phyloP scores from a whole-genome alignment of 768 basidiomycete genomes.

The Phylloporus scabripes region DNA sequence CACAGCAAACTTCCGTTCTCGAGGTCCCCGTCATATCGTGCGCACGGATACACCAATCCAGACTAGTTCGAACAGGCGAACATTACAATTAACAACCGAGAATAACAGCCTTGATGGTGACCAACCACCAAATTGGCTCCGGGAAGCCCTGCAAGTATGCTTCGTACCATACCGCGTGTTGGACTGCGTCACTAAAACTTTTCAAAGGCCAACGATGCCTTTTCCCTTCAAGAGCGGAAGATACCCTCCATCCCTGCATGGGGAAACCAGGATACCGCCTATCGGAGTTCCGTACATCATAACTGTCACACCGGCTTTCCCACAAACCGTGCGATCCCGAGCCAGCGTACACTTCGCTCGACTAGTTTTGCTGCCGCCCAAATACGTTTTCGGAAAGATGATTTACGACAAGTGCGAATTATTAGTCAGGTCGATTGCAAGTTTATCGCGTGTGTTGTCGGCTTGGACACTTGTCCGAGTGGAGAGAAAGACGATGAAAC shows the following conservation, averaged over 20 bases:
- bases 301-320: slow-evolving; percentile 12
- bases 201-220: slow-evolving; percentile 52
- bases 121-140: slow-evolving; percentile 58
- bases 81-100: background rate
- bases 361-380: slow-evolving; percentile 18
- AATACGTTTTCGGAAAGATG: slow-evolving; percentile 43
- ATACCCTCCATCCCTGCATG: slow-evolving; percentile 36
- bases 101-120: slow-evolving; percentile 10
- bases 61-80: slow-evolving; percentile 8
- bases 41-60: slow-evolving; percentile 6
- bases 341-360: slow-evolving; percentile 8
- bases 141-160: slow-evolving; percentile 51
- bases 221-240: slow-evolving; percentile 41
- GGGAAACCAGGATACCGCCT: slow-evolving; percentile 9
- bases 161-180: slow-evolving; percentile 6
- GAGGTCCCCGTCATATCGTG: slow-evolving; percentile 13
- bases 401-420: slow-evolving; percentile 53
- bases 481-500: slow-evolving; percentile 12
- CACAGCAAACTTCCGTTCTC: slow-evolving; percentile 61
- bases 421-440: slow-evolving; percentile 88
- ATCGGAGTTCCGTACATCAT: slow-evolving; percentile 7
- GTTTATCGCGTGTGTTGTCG: slow-evolving; percentile 74
- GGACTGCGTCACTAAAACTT: slow-evolving; percentile 7
- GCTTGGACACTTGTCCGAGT: slow-evolving; percentile 18
- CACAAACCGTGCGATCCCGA: slow-evolving; percentile 5